Conservation (phyloP, 805 yeast species). For the Pichia cephalocereana region DNA sequence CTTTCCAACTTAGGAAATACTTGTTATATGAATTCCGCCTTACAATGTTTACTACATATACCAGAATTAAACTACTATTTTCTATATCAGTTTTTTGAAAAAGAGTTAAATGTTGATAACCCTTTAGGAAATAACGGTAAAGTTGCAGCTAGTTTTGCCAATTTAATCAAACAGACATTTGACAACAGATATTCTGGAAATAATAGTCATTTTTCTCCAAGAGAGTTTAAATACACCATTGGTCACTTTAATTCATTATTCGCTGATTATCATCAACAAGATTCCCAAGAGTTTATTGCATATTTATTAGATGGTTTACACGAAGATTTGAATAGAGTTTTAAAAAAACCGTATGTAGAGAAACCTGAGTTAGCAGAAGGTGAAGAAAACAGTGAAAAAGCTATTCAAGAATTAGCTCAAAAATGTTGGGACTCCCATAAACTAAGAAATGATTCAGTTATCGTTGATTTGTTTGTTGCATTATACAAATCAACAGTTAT, state of each 20-base stretch:
- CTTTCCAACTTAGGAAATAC: slow-evolving; percentile 75
- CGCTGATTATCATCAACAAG: slow-evolving; percentile 80
- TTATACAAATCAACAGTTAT: slow-evolving; percentile 80
- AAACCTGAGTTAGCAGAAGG: slow-evolving; percentile 74
- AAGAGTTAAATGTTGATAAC: slow-evolving; percentile 64
- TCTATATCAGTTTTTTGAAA: slow-evolving; percentile 44
- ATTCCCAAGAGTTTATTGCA: slow-evolving; percentile 86
- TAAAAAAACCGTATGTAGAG: slow-evolving; percentile 77
- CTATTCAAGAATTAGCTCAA: slow-evolving; percentile 54
- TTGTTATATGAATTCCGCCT: slow-evolving; percentile 91
- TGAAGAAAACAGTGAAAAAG: slow-evolving; percentile 42
- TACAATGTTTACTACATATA: slow-evolving; percentile 80
- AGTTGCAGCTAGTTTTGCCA: slow-evolving; percentile 69
- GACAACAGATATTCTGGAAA: slow-evolving; percentile 19
- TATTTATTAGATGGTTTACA: slow-evolving; percentile 83
- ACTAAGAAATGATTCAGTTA: slow-evolving; percentile 72
- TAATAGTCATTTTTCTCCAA: slow-evolving; percentile 41
- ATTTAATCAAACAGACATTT: slow-evolving; percentile 54
- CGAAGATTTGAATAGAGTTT: slow-evolving; percentile 81
- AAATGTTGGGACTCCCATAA: slow-evolving; percentile 77
- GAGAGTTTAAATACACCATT: slow-evolving; percentile 66
- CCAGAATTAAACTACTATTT: slow-evolving; percentile 79
- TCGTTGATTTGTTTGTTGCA: slow-evolving; percentile 83
- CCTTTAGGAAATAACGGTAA: slow-evolving; percentile 84
- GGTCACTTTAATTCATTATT: slow-evolving; percentile 76